phyloP scores from a whole-genome alignment of 2,329 filamentous ascomycete species.

The Scedosporium minutisporum region DNA sequence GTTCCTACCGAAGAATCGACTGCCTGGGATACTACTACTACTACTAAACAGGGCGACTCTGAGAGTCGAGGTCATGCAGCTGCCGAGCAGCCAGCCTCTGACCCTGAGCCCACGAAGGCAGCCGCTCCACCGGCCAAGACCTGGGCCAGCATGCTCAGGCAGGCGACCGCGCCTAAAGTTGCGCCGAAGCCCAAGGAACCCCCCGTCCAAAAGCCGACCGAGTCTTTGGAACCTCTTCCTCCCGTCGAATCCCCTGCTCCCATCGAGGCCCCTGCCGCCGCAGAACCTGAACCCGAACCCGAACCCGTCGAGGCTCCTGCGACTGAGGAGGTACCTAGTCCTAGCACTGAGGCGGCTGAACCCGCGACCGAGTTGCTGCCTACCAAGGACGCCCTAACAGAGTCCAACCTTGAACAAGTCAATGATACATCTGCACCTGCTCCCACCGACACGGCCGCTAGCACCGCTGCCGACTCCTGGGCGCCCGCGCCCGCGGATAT shows the following conservation, averaged over 20 bases:
- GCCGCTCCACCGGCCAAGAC: constrained; percentile 41
- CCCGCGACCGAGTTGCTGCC: constrained; percentile 52
- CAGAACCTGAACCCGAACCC: constrained; percentile 24
- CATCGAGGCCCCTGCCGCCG: constrained; percentile 14
- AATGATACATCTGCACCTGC: constrained; percentile 70
- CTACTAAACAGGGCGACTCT: constrained; percentile 24
- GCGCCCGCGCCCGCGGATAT: constrained; percentile 55
- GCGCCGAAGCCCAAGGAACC: constrained; percentile 44
- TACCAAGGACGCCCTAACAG: constrained; percentile 74
- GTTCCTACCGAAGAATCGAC: constrained; percentile 62
- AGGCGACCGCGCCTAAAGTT: constrained; percentile 48
- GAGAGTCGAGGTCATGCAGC: constrained; percentile 23
- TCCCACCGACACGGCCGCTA: constrained; percentile 64
- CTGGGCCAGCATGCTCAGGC: constrained; percentile 68
- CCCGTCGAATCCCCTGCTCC: constrained; percentile 11
- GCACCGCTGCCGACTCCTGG: constrained; percentile 79
- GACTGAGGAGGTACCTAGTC: constrained; percentile 19
- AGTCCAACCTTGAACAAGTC: constrained; percentile 86
- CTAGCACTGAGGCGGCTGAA: constrained; percentile 30
- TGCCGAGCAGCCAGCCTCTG: constrained; percentile 22
- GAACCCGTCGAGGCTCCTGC: constrained; percentile 23
- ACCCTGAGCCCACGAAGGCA: constrained; percentile 27
- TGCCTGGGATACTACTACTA: constrained; percentile 27
- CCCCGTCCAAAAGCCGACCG: constrained; percentile 34
- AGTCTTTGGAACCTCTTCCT: constrained; percentile 17